Conservation (phyloP, 371 early-diverging fungal species). For the Apophysomyces trapeziformis region DNA sequence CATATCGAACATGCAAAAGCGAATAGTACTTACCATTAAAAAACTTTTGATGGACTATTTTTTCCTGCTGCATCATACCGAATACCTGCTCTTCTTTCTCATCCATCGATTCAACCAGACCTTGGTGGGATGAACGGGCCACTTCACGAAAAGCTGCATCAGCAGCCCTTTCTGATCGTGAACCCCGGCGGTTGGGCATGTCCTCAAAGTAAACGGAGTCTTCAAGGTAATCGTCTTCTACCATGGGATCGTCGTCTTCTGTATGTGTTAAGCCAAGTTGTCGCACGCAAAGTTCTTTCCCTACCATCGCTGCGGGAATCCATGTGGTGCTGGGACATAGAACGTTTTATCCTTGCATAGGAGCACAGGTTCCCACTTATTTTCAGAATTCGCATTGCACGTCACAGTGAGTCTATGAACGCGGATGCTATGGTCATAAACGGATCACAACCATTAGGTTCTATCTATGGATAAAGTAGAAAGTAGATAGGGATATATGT, state of each 20-base stretch:
- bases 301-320: constrained; percentile 6
- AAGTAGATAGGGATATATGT: too few relatives aligned
- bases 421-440: too few relatives aligned
- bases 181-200: neutral
- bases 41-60: constrained; percentile 23
- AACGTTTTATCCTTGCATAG: too few relatives aligned
- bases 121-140: neutral
- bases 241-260: neutral
- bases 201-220: neutral
- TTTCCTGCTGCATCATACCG: constrained; percentile 16
- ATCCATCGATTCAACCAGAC: constrained; percentile 16
- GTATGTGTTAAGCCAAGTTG: neutral
- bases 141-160: neutral
- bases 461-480: too few relatives aligned
- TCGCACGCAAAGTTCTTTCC: neutral
- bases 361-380: too few relatives aligned
- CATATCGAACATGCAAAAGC: neutral
- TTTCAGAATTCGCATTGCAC: too few relatives aligned
- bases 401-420: too few relatives aligned
- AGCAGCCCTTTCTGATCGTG: neutral
- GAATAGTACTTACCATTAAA: constrained; percentile 17
- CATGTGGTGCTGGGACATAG: neutral
- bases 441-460: too few relatives aligned
- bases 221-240: neutral
- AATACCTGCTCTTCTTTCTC: constrained; percentile 21